Conservation (phyloP, 129 eudicot genomes). For the Helianthus annuus region HanXRQr2.0-SUNRISE NC_035443.2:16196169-16196668, state of each 20-base stretch:
- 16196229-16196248: not conserved
- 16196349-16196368: slow-evolving; percentile 21
- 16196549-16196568: slow-evolving; percentile 37
- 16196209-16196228: not conserved
- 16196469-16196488: not conserved
- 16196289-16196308: slow-evolving; percentile 27
- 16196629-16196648: not conserved
- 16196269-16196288: slow-evolving; percentile 38
- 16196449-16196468: slow-evolving; percentile 30
- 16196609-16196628: slow-evolving; percentile 1
- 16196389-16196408: slow-evolving; percentile 37
- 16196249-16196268: slow-evolving; percentile 42
- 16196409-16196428: slow-evolving; percentile 39
- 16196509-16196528: slow-evolving; percentile 46
- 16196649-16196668: slow-evolving; percentile 37
- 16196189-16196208: not conserved
- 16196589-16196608: slow-evolving; percentile 18
- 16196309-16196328: slow-evolving; percentile 39
- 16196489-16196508: slow-evolving; percentile 14
- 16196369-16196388: not conserved
- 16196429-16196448: slow-evolving; percentile 48
- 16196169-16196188: not conserved
- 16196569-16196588: slow-evolving; percentile 25
- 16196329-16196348: slow-evolving; percentile 32
- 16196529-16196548: slow-evolving; percentile 8